These are phyloP conservation scores for Trichosporon sp. DNA, from an alignment of 1,284 basidiomycete genomes.

Conservation along the genomic window DNA sequence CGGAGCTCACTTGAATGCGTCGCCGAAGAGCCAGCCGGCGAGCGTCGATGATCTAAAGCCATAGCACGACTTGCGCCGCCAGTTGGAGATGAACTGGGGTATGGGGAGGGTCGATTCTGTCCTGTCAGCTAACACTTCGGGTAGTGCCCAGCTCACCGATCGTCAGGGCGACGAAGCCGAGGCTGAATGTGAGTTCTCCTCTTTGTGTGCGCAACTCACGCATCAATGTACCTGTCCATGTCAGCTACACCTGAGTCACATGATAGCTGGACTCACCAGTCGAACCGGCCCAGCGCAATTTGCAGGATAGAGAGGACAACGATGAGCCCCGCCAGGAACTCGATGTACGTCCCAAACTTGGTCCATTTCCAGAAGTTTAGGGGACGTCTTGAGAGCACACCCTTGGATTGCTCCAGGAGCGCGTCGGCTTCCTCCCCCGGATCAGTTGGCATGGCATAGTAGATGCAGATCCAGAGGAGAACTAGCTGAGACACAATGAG, in stretches of 20 bases:
- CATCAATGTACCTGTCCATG: slow-evolving; percentile 38
- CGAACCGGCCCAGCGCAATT: slow-evolving; percentile 38
- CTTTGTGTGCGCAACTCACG: slow-evolving; percentile 33
- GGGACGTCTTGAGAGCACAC: slow-evolving; percentile 19
- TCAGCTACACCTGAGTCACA: not conserved
- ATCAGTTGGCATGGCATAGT: slow-evolving; percentile 32
- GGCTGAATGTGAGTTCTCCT: slow-evolving; percentile 28
- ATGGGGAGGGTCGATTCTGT: slow-evolving; percentile 53
- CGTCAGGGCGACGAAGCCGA: slow-evolving; percentile 52
- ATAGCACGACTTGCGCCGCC: slow-evolving; percentile 49
- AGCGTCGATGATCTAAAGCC: slow-evolving; percentile 51
- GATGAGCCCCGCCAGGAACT: slow-evolving; percentile 50
- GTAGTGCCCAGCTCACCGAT: slow-evolving; percentile 33
- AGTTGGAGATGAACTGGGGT: slow-evolving; percentile 53
- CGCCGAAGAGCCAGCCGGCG: slow-evolving; percentile 49
- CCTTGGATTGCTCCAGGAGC: not conserved
- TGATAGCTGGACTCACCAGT: slow-evolving; percentile 31
- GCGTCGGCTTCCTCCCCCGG: slow-evolving; percentile 4
- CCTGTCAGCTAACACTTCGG: not conserved
- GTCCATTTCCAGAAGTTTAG: slow-evolving; percentile 52
- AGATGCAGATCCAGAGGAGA: slow-evolving; percentile 52
- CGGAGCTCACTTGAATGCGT: slow-evolving; percentile 44
- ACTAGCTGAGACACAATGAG: slow-evolving; percentile 51
- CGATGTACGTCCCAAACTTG: slow-evolving; percentile 48
- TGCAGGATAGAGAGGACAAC: slow-evolving; percentile 43